Conservation (phyloP, 2,329 filamentous ascomycete genomes). For the Aspergillus sp. region DNA sequence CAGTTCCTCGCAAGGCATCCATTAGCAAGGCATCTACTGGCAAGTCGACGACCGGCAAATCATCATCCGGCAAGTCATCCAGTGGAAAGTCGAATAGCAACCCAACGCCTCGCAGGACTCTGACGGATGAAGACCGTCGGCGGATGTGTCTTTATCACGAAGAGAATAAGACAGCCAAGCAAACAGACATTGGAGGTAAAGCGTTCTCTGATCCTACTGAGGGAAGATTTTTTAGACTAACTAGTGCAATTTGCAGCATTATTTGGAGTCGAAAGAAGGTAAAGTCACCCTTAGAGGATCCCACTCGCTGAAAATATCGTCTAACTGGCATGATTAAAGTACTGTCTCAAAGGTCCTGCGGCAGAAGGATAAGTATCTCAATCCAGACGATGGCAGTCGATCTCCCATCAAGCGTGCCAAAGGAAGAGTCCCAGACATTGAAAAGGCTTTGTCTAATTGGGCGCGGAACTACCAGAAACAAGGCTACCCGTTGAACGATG, state of each 20-base stretch:
- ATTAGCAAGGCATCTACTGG: slow-evolving; percentile 24
- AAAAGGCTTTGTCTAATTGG: slow-evolving; percentile 86
- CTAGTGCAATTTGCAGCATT: slow-evolving; percentile 56
- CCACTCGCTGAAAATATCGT: slow-evolving; percentile 13
- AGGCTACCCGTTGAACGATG: slow-evolving; percentile 72
- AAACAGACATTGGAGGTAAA: slow-evolving; percentile 90
- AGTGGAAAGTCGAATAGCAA: slow-evolving; percentile 43
- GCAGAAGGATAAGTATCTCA: slow-evolving; percentile 91
- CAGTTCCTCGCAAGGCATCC: slow-evolving; percentile 17
- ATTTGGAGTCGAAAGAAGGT: slow-evolving; percentile 98
- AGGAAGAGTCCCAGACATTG: slow-evolving; percentile 86
- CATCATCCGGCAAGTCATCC: slow-evolving; percentile 32
- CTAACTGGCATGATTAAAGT: slow-evolving; percentile 52
- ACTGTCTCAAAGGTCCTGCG: slow-evolving; percentile 98
- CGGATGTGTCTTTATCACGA: slow-evolving; percentile 94
- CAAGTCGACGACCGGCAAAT: slow-evolving; percentile 46
- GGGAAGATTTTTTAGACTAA: slow-evolving; percentile 20
- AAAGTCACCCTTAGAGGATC: slow-evolving; percentile 31
- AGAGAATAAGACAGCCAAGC: slow-evolving; percentile 85
- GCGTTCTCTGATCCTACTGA: slow-evolving; percentile 14
- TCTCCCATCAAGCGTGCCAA: slow-evolving; percentile 82
- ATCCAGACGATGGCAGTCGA: slow-evolving; percentile 73
- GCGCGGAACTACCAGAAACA: slow-evolving; percentile 77
- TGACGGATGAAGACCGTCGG: slow-evolving; percentile 87
- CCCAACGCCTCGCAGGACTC: slow-evolving; percentile 75